Percentiles rank a stretch among this genome's conserved stretches.
Evolutionary conservation across 1,139 yeast genomes (phyloP).

Genomic region (Magnusiomyces suaveolens): DNA sequence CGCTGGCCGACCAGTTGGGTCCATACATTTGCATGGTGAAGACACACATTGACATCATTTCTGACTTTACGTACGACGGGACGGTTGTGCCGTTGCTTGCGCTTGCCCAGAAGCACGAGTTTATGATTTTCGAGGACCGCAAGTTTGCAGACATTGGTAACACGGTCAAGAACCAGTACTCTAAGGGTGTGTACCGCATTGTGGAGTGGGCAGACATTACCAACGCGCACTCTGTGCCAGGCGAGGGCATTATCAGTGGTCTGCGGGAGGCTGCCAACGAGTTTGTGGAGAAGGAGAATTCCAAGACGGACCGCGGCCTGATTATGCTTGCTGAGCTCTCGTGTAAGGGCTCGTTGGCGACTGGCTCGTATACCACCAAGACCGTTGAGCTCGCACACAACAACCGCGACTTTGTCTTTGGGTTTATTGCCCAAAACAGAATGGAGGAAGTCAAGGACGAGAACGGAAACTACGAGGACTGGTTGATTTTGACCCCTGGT

Average conservation of each 20-base stretch:
- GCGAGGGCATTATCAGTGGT: constrained; percentile 86
- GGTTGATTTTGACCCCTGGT: constrained; percentile 96
- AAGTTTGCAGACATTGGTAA: constrained; percentile 99
- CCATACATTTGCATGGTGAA: constrained; percentile 88
- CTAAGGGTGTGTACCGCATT: constrained; percentile 80
- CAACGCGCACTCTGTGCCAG: constrained; percentile 96
- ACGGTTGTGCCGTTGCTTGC: constrained; percentile 66
- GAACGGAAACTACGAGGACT: constrained; percentile 46
- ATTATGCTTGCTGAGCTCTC: constrained; percentile 94
- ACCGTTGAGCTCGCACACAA: constrained; percentile 85
- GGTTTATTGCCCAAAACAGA: constrained; percentile 87
- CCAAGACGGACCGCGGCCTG: constrained; percentile 50
- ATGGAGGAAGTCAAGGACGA: constrained; percentile 55
- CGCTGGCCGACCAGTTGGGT: constrained; percentile 68
- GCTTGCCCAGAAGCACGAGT: constrained; percentile 66
- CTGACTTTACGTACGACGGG: constrained; percentile 73
- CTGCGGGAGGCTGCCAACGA: constrained; percentile 75
- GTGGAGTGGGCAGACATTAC: constrained; percentile 95
- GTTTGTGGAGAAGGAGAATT: constrained; percentile 23
- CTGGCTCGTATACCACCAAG: constrained; percentile 77
- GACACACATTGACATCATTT: constrained; percentile 88
- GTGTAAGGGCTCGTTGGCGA: constrained; percentile 84
- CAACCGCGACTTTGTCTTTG: constrained; percentile 84
- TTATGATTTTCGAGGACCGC: constrained; percentile 87
- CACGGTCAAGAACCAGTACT: constrained; percentile 88